Evolutionary conservation across 2,329 filamentous ascomycete species (phyloP).

Genomic region (Colletotrichum godetiae): DNA sequence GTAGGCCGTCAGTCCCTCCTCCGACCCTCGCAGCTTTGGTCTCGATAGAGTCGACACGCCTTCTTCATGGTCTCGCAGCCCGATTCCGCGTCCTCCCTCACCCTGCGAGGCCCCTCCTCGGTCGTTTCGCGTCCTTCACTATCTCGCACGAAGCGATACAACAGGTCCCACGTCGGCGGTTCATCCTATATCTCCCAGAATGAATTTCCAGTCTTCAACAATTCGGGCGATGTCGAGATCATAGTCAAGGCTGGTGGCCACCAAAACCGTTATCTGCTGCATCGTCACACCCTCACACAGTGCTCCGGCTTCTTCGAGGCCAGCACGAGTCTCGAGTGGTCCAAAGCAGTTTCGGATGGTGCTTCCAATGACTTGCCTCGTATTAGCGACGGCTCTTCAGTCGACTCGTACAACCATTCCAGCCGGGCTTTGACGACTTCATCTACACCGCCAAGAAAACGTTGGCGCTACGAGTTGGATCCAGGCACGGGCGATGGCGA

Average conservation of each 20-base stretch:
- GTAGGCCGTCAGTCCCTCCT: constrained; percentile 3
- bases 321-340: constrained; percentile 84
- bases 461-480: constrained; percentile 92
- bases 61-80: constrained; percentile 72
- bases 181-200: constrained; percentile 79
- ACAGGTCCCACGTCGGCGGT: constrained; percentile 83
- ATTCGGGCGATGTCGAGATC: constrained; percentile 94
- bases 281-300: constrained; percentile 86
- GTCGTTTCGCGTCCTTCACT: constrained; percentile 72
- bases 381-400: constrained; percentile 59
- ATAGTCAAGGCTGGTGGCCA: constrained; percentile 75
- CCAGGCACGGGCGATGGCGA: constrained; percentile 78
- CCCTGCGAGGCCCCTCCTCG: constrained; percentile 69
- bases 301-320: constrained; percentile 96
- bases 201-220: constrained; percentile 91
- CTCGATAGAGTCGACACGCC: constrained; percentile 21
- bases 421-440: constrained; percentile 42
- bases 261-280: constrained; percentile 87
- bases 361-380: constrained; percentile 61
- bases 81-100: constrained; percentile 64
- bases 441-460: constrained; percentile 54
- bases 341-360: constrained; percentile 50
- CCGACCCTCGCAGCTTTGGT: constrained; percentile 6
- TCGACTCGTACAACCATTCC: constrained; percentile 27
- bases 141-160: constrained; percentile 75